Base-by-base conservation (phyloP, 1,284 basidiomycete species). In the Hemileia vastatrix region DNA sequence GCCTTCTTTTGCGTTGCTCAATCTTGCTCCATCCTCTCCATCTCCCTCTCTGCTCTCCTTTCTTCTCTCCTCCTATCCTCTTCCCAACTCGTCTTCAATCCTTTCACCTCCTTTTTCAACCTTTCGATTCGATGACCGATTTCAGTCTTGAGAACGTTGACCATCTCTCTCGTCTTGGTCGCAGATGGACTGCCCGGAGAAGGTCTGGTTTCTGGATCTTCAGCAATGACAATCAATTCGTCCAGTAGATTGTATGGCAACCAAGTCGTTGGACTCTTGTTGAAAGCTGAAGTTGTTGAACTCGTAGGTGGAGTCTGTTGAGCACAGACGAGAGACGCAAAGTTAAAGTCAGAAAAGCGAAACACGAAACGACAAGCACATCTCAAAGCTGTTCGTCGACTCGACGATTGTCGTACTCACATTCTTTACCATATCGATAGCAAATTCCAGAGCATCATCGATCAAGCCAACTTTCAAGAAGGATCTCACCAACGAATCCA, bases 201-300 rank as follows among this genome's bases (percentile, higher is more conserved):
- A n/a, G 54, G 54, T n/a, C n/a, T n/a, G n/a, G n/a, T n/a, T n/a
- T n/a, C 63, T 9, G 65, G 68, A 15, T 82, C 78, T 52, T 81
- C 79, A 1, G 85, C 83, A 11, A 86, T 84, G 18, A 81, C 80
- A 15, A 94, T 77, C 15, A 95, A 85, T 72, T 92, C 85, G 76
- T 94, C 91, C 67, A 94, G 82, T 57, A 94, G 80, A 64, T 83
- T 84, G 73, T 92, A 94, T 3, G 91, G 89, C 27, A 90, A 78
- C 83, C 87, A 89, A 0, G 86, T 85, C 44, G 81, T 76, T 40
- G 80, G 80, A 1, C 85, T 80, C 58, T 81, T 80, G 71, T 27
- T 47, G 33, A 44, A 66, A 13, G 54, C 50, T 79, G 82, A n/a
- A 79, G 78, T 11, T 80, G 78, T 56, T 83, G 78, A 64, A 81